phyloP scores from a whole-genome alignment of 331 rosid genomes.

The Phaseolus coccineus region DNA sequence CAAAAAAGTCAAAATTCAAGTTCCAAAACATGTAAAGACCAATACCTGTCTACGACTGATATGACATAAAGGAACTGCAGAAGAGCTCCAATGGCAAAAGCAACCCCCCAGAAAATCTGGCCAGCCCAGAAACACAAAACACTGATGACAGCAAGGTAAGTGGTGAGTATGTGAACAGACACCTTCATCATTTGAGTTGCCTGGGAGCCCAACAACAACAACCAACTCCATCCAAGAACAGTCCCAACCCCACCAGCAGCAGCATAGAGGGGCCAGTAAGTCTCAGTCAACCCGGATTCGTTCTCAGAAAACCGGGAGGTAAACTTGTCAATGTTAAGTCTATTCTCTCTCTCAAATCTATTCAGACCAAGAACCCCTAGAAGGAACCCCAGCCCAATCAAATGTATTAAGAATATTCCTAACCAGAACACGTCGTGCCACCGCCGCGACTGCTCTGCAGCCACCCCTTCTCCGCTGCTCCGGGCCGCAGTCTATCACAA shows the following conservation, averaged over 20 bases:
- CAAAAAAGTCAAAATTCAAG: background rate
- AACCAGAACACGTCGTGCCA: constrained; percentile 97
- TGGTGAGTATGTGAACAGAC: constrained; percentile 86
- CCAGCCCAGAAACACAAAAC: constrained; percentile 92
- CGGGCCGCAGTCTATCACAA: constrained; percentile 59
- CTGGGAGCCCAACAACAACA: constrained; percentile 78
- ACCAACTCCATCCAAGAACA: constrained; percentile 85
- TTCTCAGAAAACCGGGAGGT: constrained; percentile 53
- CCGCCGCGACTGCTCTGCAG: constrained; percentile 67
- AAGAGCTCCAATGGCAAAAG: constrained; percentile 81
- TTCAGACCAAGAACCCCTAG: constrained; percentile 73
- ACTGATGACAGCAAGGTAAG: constrained; percentile 92
- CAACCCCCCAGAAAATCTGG: constrained; percentile 87
- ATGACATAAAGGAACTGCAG: constrained; percentile 90
- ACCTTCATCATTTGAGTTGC: constrained; percentile 89
- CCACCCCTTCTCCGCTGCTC: constrained; percentile 57
- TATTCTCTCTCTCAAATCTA: constrained; percentile 69
- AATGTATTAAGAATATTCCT: constrained; percentile 74
- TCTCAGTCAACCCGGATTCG: constrained; percentile 69
- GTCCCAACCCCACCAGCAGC: constrained; percentile 94
- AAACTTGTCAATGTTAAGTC: constrained; percentile 75
- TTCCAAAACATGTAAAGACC: background rate
- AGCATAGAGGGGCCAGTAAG: constrained; percentile 91
- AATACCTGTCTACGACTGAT: constrained; percentile 88
- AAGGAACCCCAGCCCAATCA: constrained; percentile 69